Evolutionary conservation across 768 basidiomycete species (phyloP).

Genomic region (Agaricus blazei): DNA sequence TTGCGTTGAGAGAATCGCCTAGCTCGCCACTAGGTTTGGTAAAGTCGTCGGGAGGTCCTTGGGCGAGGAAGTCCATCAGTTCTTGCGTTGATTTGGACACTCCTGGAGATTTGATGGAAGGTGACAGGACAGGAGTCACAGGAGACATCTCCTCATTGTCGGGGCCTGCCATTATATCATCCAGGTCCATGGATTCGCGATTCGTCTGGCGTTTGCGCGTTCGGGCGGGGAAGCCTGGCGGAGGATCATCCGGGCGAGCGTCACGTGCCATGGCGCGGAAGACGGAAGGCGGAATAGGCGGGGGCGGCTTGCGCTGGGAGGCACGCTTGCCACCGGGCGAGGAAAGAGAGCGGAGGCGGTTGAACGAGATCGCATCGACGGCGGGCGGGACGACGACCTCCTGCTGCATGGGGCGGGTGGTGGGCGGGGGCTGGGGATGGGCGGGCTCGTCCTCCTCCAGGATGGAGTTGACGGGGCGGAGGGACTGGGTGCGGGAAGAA

Average conservation of each 20-base stretch:
- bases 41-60: slow-evolving; percentile 43
- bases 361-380: slow-evolving; percentile 21
- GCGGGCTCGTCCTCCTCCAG: slow-evolving; percentile 51
- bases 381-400: slow-evolving; percentile 21
- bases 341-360: slow-evolving; percentile 37
- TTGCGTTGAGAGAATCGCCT: slow-evolving; percentile 50
- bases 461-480: slow-evolving; percentile 59
- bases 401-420: slow-evolving; percentile 31
- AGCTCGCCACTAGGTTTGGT: slow-evolving; percentile 38
- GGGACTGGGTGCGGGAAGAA: slow-evolving; percentile 33
- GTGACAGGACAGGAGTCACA: slow-evolving; percentile 16
- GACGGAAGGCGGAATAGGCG: slow-evolving; percentile 24
- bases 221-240: slow-evolving; percentile 36
- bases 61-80: slow-evolving; percentile 50
- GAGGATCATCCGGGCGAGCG: slow-evolving; percentile 19
- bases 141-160: slow-evolving; percentile 47
- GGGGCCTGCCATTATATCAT: slow-evolving; percentile 68
- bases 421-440: slow-evolving; percentile 20
- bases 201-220: slow-evolving; percentile 50
- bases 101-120: slow-evolving; percentile 15
- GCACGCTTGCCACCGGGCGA: slow-evolving; percentile 23
- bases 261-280: slow-evolving; percentile 21
- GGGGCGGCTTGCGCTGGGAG: slow-evolving; percentile 23
- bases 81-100: slow-evolving; percentile 46
- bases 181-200: slow-evolving; percentile 68